Evolutionary conservation across 1,284 basidiomycete genomes (phyloP).

Genomic region (Sutorius eximius): DNA sequence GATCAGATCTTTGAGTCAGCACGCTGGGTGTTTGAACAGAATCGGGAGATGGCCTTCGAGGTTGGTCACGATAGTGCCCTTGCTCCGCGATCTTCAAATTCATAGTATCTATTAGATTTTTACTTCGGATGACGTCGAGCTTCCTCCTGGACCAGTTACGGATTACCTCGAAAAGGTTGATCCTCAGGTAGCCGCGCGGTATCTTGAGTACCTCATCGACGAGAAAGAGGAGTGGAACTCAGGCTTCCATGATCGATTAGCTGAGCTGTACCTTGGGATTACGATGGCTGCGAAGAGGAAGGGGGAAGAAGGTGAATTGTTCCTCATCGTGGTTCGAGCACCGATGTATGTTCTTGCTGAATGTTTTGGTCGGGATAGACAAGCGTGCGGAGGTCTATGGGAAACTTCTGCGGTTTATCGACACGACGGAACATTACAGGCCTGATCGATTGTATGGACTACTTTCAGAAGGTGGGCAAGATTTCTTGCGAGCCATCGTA

Average conservation of each 20-base stretch:
- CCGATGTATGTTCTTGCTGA: background rate
- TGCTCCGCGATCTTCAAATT: background rate
- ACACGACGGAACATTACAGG: conserved; percentile 69
- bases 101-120: conserved; percentile 67
- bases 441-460: conserved; percentile 79
- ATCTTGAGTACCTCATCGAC: conserved; percentile 85
- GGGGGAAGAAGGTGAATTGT: conserved; percentile 52
- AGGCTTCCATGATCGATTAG: conserved; percentile 87
- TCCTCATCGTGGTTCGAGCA: conserved; percentile 7
- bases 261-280: conserved; percentile 79
- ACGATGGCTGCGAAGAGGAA: conserved; percentile 55
- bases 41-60: conserved; percentile 74
- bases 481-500: background rate
- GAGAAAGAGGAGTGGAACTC: conserved; percentile 76
- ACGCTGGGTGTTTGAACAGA: conserved; percentile 74
- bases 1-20: conserved; percentile 81
- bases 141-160: conserved; percentile 76
- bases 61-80: conserved; percentile 39
- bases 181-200: conserved; percentile 67
- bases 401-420: conserved; percentile 79
- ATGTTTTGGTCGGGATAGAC: conserved; percentile 33
- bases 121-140: conserved; percentile 89
- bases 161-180: conserved; percentile 77
- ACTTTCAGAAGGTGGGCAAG: conserved; percentile 68
- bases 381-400: conserved; percentile 51